Conservation (phyloP, 345 rosid species). For the Aegle marmelos region DNA sequence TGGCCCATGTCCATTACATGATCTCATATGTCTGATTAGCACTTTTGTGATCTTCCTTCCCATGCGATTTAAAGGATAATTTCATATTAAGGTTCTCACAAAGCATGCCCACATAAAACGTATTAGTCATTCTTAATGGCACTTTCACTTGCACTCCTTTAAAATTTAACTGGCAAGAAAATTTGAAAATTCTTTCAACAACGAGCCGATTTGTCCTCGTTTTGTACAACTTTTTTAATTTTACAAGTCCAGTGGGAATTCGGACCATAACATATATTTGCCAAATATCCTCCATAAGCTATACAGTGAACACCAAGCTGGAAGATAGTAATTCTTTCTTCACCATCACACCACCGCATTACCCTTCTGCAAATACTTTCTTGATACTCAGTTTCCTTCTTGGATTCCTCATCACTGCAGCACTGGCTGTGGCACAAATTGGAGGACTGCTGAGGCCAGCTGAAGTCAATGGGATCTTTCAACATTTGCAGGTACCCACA, state of each 20-base stretch:
- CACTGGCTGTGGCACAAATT: not conserved
- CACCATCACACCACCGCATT: conserved; percentile 13
- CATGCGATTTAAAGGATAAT: too few species aligned
- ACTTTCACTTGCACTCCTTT: too few species aligned
- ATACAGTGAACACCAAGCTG: conserved; percentile 68
- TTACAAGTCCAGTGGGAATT: conserved; percentile 14
- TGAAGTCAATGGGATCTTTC: conserved; percentile 43
- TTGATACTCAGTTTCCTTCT: not conserved
- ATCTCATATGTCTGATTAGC: too few species aligned
- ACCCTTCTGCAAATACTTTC: conserved; percentile 12
- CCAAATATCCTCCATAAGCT: conserved; percentile 44
- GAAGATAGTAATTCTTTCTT: conserved; percentile 25
- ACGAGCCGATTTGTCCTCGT: not conserved
- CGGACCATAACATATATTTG: conserved; percentile 44
- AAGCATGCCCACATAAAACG: too few species aligned
- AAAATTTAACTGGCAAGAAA: too few species aligned
- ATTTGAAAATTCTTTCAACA: too few species aligned
- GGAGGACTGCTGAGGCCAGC: conserved; percentile 21
- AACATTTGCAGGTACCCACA: conserved; percentile 39
- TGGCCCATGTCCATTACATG: too few species aligned
- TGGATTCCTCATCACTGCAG: conserved; percentile 3
- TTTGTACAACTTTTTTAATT: conserved; percentile 3
- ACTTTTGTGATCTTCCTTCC: too few species aligned
- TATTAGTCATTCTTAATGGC: too few species aligned
- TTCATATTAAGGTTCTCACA: too few species aligned